Conservation (phyloP, 352 stramenopile species). For the Phytophthora quininea region DNA sequence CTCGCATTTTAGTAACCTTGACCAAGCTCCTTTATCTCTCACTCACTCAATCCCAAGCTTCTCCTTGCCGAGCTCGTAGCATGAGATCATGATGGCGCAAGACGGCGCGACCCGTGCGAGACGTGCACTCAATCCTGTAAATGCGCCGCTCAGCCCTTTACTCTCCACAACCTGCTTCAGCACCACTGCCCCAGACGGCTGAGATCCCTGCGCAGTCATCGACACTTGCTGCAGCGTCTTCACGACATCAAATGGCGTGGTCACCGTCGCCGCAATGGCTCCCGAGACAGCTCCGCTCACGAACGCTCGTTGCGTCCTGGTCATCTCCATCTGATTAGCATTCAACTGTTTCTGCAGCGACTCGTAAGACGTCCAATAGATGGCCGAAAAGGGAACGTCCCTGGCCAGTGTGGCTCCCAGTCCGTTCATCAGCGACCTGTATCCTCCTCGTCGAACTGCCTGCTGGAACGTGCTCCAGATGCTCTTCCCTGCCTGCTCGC, state of each 20-base stretch:
- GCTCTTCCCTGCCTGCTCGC: slow-evolving; percentile 30
- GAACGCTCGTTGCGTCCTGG: slow-evolving; percentile 80
- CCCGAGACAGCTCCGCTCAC: slow-evolving; percentile 86
- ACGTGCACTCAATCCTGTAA: slow-evolving; percentile 71
- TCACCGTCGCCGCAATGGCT: slow-evolving; percentile 88
- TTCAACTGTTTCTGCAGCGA: slow-evolving; percentile 50
- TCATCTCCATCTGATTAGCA: slow-evolving; percentile 26
- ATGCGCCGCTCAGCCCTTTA: slow-evolving; percentile 53
- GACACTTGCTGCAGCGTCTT: slow-evolving; percentile 93
- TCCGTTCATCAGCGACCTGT: slow-evolving; percentile 86
- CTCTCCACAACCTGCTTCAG: slow-evolving; percentile 58
- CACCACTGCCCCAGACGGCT: slow-evolving; percentile 43
- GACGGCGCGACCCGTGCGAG: slow-evolving; percentile 74
- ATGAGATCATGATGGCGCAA: slow-evolving; percentile 90
- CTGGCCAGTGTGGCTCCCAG: slow-evolving; percentile 91
- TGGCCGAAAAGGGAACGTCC: slow-evolving; percentile 95
- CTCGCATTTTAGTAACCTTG: slow-evolving; percentile 12
- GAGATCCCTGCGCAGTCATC: slow-evolving; percentile 38
- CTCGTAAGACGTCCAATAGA: slow-evolving; percentile 96
- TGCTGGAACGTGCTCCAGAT: slow-evolving; percentile 57
- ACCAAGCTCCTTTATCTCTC: background rate
- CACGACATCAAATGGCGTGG: slow-evolving; percentile 96
- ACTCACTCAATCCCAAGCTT: slow-evolving; percentile 60
- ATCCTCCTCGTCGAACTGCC: slow-evolving; percentile 71
- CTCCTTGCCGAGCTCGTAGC: slow-evolving; percentile 83